Evolutionary conservation across 2,329 filamentous ascomycete genomes (phyloP), one percentile per base, ranked within the genome.

Genomic region (Talaromyces sp.): DNA sequence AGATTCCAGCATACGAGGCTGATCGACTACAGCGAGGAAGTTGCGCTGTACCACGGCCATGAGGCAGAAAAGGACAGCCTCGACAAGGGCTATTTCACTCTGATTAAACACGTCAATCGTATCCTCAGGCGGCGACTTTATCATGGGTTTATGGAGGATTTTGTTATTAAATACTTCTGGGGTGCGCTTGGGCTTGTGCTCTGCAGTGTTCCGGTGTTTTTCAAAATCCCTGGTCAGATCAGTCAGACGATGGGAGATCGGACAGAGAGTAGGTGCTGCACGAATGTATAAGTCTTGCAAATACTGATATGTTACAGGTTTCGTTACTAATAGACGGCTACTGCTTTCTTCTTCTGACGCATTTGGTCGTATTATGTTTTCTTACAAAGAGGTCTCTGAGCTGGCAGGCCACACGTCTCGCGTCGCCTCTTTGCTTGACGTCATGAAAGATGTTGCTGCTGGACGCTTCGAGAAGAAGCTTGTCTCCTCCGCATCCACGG

Each of bases 141-240:
- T 75, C 93, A 99, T 74, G 93, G 93, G n/a, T 89, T 99, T 70
- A 97, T 98, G 93, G 95, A 99, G 74, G 95, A 99, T 75, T 99
- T 97, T 76, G 92, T 98, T 62, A 96, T 99, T 77, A 99, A 99
- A 77, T 99, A 99, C 74, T 95, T 98, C 77, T 99, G 95, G 95
- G 95, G 95, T 47, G 93, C 95, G 2, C 77, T 99, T 51, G 95
- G 95, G 1, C 83, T 99, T 65, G 77, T 96, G 65, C 86, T 99
- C 10, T 99, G 95, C 81, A 96, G 92, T 75, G 88, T 96, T 0
- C 95, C 95, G 0, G 93, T 98, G 2, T 99, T 99, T 75, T 90
- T 99, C 81, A 93, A 93, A 75, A 84, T 97, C 19, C 92, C 93
- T 0, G 90, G 90, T 1, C 82, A 87, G 65, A 72, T 83, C 51